Conservation (phyloP, 208 protist genomes). For the Endotrypanum monterogeii region DNA sequence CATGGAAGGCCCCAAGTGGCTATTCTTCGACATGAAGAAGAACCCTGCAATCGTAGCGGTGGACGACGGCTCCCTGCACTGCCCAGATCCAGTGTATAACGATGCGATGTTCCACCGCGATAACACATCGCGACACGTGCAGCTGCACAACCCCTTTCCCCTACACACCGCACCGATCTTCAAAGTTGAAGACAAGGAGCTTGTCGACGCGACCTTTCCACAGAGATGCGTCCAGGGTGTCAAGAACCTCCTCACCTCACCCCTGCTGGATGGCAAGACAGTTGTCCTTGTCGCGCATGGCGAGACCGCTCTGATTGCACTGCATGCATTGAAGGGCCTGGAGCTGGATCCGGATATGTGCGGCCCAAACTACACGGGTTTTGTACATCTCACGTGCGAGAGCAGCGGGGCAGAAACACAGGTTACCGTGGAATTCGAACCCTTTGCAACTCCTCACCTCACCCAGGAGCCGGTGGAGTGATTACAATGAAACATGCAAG, state of each 20-base stretch:
- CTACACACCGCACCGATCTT: slow-evolving; percentile 36
- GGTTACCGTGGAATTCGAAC: slow-evolving; percentile 11
- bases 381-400: slow-evolving; percentile 20
- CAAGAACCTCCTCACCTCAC: slow-evolving; percentile 16
- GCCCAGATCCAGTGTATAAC: slow-evolving; percentile 41
- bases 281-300: slow-evolving; percentile 46
- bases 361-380: slow-evolving; percentile 37
- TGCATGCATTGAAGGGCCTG: slow-evolving; percentile 20
- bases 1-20: slow-evolving; percentile 49
- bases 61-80: slow-evolving; percentile 24
- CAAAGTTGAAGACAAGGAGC: slow-evolving; percentile 22
- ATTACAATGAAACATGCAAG: background rate
- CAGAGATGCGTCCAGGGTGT: slow-evolving; percentile 31
- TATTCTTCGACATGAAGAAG: slow-evolving; percentile 45
- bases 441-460: slow-evolving; percentile 35
- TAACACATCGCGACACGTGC: slow-evolving; percentile 35
- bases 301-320: slow-evolving; percentile 35
- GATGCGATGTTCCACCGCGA: slow-evolving; percentile 30
- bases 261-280: slow-evolving; percentile 43
- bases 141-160: slow-evolving; percentile 34
- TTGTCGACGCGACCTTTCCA: slow-evolving; percentile 37
- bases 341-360: background rate
- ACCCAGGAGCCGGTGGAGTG: slow-evolving; percentile 17
- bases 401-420: slow-evolving; percentile 14
- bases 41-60: slow-evolving; percentile 31